These are phyloP conservation scores for Luvunga scandens DNA, from an alignment of 345 rosid genomes.

Conservation along the genomic window DNA sequence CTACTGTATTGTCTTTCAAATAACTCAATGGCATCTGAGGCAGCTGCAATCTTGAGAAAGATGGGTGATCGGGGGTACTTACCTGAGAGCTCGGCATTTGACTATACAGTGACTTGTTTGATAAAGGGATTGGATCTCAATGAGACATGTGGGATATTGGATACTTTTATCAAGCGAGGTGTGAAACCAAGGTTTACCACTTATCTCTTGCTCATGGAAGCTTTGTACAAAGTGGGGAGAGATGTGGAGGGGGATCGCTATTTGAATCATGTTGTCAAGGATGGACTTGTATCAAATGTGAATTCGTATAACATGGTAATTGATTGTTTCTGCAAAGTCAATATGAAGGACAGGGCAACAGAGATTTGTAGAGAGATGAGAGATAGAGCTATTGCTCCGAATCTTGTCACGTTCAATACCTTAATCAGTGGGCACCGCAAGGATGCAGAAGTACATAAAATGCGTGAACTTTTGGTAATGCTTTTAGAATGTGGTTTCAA, in stretches of 20 bases:
- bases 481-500: conserved; percentile 54
- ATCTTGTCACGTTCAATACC: conserved; percentile 78
- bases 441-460: conserved; percentile 44
- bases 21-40: conserved; percentile 72
- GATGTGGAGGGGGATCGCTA: conserved; percentile 47
- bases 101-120: conserved; percentile 56
- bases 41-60: conserved; percentile 51
- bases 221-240: conserved; percentile 49
- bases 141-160: conserved; percentile 57
- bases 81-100: conserved; percentile 59
- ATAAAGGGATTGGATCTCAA: conserved; percentile 52
- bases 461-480: conserved; percentile 39
- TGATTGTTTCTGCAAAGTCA: conserved; percentile 73
- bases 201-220: conserved; percentile 59
- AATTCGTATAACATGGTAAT: conserved; percentile 68
- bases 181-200: conserved; percentile 55
- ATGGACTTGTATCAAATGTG: conserved; percentile 48
- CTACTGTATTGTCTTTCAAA: conserved; percentile 61
- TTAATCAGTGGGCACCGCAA: conserved; percentile 59
- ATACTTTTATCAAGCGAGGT: conserved; percentile 49
- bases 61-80: conserved; percentile 46
- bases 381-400: conserved; percentile 54
- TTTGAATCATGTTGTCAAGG: conserved; percentile 43
- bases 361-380: conserved; percentile 48
- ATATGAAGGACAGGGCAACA: conserved; percentile 50